These are phyloP conservation scores for Mucor ambiguus DNA, from an alignment of 371 early-diverging fungal genomes.

Conservation along the genomic window DNA sequence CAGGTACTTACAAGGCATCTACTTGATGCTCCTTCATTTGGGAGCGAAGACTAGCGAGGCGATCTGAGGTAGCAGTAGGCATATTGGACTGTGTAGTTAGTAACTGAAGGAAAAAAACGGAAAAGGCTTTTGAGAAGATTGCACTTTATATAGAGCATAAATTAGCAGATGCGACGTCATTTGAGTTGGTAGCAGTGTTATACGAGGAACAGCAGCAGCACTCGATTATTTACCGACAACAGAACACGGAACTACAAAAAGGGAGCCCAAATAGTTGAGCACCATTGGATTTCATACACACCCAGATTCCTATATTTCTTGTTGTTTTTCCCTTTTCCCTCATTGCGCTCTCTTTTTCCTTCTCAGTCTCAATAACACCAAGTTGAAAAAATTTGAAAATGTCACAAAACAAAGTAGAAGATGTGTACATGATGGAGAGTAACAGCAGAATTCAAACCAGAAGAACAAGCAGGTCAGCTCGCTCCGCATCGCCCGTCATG, in stretches of 20 bases:
- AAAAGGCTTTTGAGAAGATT: not conserved
- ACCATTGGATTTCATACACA: slow-evolving; percentile 1
- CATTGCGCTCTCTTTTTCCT: slow-evolving; percentile 9
- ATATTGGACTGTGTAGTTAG: slow-evolving; percentile 21
- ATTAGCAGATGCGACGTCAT: slow-evolving; percentile 2
- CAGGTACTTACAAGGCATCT: slow-evolving; percentile 68
- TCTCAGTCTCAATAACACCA: not conserved
- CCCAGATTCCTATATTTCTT: not conserved
- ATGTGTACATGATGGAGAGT: slow-evolving; percentile 3
- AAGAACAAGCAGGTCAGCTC: slow-evolving; percentile 22
- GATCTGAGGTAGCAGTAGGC: slow-evolving; percentile 57
- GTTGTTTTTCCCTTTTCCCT: not conserved
- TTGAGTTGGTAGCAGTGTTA: not conserved
- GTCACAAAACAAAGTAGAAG: slow-evolving; percentile 10
- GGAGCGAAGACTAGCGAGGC: slow-evolving; percentile 68
- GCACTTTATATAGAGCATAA: not conserved
- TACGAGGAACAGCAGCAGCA: not conserved
- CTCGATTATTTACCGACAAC: not conserved
- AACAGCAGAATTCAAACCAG: slow-evolving; percentile 19
- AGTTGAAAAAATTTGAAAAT: slow-evolving; percentile 1
- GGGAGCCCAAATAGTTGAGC: not conserved
- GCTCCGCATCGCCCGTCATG: slow-evolving; percentile 26
- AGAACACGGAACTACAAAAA: not conserved
- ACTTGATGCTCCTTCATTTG: slow-evolving; percentile 73
- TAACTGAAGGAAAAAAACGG: slow-evolving; percentile 15